These are phyloP conservation scores for Cubamyces sp. DNA, from an alignment of 768 basidiomycete species.

Conservation along the genomic window DNA sequence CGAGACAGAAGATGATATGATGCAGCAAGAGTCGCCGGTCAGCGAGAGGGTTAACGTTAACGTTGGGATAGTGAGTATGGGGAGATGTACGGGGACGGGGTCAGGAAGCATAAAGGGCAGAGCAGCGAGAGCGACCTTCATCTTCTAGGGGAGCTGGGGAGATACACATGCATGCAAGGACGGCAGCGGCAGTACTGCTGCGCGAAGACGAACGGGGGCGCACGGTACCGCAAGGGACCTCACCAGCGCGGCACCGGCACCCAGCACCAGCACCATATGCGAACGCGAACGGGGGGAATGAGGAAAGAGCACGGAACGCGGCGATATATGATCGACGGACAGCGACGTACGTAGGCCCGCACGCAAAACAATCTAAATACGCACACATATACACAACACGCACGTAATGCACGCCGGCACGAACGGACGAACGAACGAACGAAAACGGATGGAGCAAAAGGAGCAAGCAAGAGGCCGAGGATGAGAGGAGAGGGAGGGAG, in stretches of 20 bases:
- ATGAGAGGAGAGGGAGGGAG: not conserved
- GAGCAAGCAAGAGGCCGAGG: not conserved
- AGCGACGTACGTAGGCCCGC: too few species aligned
- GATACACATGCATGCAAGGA: conserved; percentile 2
- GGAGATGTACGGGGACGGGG: not conserved
- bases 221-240: not conserved
- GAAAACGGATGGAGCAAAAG: not conserved
- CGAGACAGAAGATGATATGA: not conserved
- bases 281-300: not conserved
- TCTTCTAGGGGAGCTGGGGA: conserved; percentile 19
- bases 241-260: conserved; percentile 5
- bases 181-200: not conserved
- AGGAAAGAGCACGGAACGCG: not conserved
- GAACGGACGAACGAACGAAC: conserved; percentile 2
- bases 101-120: conserved; percentile 14
- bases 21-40: conserved; percentile 6
- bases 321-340: not conserved
- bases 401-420: not conserved
- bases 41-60: not conserved
- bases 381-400: too few species aligned
- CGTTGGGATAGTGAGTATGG: not conserved
- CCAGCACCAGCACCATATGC: conserved; percentile 3
- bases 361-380: too few species aligned
- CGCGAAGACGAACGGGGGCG: not conserved
- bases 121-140: conserved; percentile 17